Evolutionary conservation across 306 rosid genomes (phyloP).

Genomic region (Sphenostylis stenocarpa): DNA sequence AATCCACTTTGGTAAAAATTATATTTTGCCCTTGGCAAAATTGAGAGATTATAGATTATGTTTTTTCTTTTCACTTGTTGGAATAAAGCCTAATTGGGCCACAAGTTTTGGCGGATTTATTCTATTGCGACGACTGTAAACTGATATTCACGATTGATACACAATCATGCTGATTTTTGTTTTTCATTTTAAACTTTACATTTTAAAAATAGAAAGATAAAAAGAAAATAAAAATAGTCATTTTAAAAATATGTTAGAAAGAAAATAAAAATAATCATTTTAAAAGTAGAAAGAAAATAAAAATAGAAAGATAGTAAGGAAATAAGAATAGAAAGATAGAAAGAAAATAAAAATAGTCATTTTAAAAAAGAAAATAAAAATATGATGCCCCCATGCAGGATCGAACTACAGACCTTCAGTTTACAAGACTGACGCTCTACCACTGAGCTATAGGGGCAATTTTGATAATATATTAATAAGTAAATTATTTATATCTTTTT

Average conservation of each 20-base stretch:
- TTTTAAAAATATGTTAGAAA: too few species aligned
- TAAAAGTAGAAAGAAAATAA: too few species aligned
- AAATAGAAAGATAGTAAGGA: too few species aligned
- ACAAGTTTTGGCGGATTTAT: background rate
- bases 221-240: too few species aligned
- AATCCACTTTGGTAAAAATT: background rate
- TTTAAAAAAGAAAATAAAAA: background rate
- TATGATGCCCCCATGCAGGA: slow-evolving; percentile 40
- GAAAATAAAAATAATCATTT: too few species aligned
- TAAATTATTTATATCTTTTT: too few species aligned
- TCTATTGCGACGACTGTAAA: slow-evolving; percentile 21
- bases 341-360: too few species aligned
- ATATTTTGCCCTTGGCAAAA: background rate
- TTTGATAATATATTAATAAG: too few species aligned
- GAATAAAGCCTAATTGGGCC: background rate
- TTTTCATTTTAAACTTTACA: too few species aligned
- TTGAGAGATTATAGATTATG: slow-evolving; percentile 11
- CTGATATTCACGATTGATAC: background rate
- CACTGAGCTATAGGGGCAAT: slow-evolving; percentile 47
- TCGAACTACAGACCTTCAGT: slow-evolving; percentile 50
- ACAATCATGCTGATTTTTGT: background rate
- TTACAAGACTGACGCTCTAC: slow-evolving; percentile 55
- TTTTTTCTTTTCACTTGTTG: slow-evolving; percentile 12
- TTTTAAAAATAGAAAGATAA: too few species aligned
- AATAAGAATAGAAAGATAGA: too few species aligned